Evolutionary conservation across 768 basidiomycete genomes (phyloP).

Genomic region (Tylopilus sp.): DNA sequence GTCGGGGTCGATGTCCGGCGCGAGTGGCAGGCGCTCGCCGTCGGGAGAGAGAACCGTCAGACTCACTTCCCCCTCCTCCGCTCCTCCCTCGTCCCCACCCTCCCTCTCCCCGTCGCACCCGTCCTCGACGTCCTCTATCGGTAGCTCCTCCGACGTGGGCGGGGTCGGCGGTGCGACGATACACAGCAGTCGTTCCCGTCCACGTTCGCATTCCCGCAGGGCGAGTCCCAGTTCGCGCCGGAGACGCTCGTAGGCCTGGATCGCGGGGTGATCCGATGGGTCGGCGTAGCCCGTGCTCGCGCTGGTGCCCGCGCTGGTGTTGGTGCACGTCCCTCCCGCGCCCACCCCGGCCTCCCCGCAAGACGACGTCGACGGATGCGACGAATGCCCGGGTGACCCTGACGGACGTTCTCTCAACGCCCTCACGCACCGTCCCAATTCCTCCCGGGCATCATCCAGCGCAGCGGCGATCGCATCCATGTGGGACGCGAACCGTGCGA

Average conservation of each 20-base stretch:
- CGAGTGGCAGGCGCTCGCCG: constrained; percentile 19
- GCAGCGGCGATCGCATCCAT: constrained; percentile 67
- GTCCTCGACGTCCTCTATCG: background rate
- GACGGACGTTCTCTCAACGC: constrained; percentile 40
- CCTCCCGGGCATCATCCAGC: constrained; percentile 65
- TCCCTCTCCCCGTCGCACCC: too few species aligned
- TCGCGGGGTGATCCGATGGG: constrained; percentile 42
- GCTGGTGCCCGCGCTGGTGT: too few species aligned
- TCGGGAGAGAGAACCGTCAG: constrained; percentile 17
- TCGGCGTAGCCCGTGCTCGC: background rate
- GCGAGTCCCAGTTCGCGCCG: constrained; percentile 76
- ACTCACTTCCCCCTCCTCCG: constrained; percentile 1
- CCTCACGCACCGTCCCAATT: constrained; percentile 61
- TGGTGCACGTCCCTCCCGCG: too few species aligned
- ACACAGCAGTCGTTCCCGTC: constrained; percentile 59
- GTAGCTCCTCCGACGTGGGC: constrained; percentile 37
- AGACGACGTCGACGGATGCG: constrained; percentile 20
- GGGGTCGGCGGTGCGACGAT: constrained; percentile 47
- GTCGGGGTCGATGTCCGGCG: background rate
- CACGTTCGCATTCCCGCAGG: constrained; percentile 78
- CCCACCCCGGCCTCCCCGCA: constrained; percentile 2
- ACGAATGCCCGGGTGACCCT: constrained; percentile 17
- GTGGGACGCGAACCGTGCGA: constrained; percentile 70
- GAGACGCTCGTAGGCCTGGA: constrained; percentile 72
- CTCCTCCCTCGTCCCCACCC: too few species aligned